Conservation (phyloP, 495 filamentous ascomycete genomes). For the Glonium stellatum region DNA sequence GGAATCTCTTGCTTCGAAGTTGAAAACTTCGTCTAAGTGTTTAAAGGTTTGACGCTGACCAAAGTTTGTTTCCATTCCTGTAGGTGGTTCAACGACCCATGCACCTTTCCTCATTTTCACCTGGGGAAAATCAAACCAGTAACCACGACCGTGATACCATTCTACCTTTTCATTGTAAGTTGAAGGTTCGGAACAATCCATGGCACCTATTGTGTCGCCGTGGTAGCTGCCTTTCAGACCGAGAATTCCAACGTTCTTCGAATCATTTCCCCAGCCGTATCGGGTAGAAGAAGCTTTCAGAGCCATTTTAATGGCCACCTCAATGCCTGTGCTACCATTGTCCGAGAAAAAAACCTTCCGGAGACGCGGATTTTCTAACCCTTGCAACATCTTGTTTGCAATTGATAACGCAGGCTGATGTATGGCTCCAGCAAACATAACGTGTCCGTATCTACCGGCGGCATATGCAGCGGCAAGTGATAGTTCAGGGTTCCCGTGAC, state of each 20-base stretch:
- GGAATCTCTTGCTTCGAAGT: slow-evolving; percentile 46
- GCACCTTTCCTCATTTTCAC: slow-evolving; percentile 55
- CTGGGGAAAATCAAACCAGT: slow-evolving; percentile 69
- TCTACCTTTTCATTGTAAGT: slow-evolving; percentile 68
- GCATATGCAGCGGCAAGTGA: slow-evolving; percentile 67
- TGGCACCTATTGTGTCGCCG: slow-evolving; percentile 74
- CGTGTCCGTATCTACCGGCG: slow-evolving; percentile 75
- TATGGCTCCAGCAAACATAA: slow-evolving; percentile 70
- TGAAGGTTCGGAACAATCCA: slow-evolving; percentile 69
- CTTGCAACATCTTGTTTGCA: slow-evolving; percentile 51
- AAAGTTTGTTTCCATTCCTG: slow-evolving; percentile 41
- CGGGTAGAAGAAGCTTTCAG: slow-evolving; percentile 54
- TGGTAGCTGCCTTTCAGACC: slow-evolving; percentile 73
- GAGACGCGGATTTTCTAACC: slow-evolving; percentile 53
- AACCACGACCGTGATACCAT: slow-evolving; percentile 67
- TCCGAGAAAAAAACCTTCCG: slow-evolving; percentile 68
- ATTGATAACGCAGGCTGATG: slow-evolving; percentile 64
- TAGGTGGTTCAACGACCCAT: slow-evolving; percentile 56
- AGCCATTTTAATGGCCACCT: slow-evolving; percentile 77
- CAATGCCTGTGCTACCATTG: slow-evolving; percentile 71
- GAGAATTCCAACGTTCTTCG: slow-evolving; percentile 54
- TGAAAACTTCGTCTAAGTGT: slow-evolving; percentile 53
- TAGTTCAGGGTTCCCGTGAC: slow-evolving; percentile 62
- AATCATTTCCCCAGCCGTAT: slow-evolving; percentile 54
- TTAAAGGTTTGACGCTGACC: slow-evolving; percentile 43